Evolutionary conservation across 208 protist species (phyloP).

Genomic region (Angomonas desouzai): DNA sequence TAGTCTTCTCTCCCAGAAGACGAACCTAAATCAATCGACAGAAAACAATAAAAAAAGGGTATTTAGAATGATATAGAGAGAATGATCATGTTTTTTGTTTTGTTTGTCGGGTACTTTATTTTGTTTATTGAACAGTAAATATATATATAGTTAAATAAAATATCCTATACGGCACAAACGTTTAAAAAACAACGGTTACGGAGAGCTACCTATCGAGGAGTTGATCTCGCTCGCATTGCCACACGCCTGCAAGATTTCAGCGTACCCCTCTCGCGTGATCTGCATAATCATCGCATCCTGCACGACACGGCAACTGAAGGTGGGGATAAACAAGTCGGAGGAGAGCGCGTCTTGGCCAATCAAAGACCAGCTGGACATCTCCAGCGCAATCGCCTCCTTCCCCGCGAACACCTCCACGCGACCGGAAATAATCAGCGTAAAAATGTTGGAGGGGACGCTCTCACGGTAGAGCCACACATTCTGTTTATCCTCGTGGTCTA

Average conservation of each 20-base stretch:
- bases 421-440: conserved; percentile 84
- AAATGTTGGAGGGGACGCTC: conserved; percentile 68
- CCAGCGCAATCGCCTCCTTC: conserved; percentile 73
- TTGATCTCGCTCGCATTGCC: conserved; percentile 16
- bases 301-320: conserved; percentile 86
- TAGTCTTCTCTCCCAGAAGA: not conserved
- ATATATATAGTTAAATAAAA: no score
- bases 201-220: conserved; percentile 13
- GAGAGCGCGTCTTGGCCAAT: conserved; percentile 65
- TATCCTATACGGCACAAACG: no score
- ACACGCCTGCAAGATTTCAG: conserved; percentile 48
- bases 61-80: no score
- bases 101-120: no score
- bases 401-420: conserved; percentile 84
- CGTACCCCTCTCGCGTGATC: conserved; percentile 65
- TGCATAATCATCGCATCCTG: conserved; percentile 82
- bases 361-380: conserved; percentile 84
- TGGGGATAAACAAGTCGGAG: conserved; percentile 60
- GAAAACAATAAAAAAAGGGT: no score
- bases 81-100: no score
- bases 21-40: no score
- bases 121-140: no score
- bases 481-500: conserved; percentile 70
- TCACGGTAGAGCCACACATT: conserved; percentile 90
- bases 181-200: not conserved